Conservation (phyloP, 495 filamentous ascomycete genomes). For the Podospora australis region DNA sequence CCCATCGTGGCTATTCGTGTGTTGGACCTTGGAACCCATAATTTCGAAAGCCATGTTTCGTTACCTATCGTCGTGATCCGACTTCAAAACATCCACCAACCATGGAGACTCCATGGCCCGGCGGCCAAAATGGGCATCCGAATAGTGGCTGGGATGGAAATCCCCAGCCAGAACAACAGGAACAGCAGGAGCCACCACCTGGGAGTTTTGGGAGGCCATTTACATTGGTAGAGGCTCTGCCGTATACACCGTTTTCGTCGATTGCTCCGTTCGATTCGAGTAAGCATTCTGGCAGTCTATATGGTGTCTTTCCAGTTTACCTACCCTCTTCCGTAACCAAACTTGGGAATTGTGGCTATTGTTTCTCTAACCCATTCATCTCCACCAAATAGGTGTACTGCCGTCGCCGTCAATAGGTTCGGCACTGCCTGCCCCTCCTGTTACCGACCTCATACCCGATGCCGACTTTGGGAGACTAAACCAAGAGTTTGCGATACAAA, state of each 20-base stretch:
- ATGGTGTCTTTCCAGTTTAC: neutral
- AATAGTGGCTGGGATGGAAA: neutral
- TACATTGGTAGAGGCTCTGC: slow-evolving; percentile 75
- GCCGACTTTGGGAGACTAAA: slow-evolving; percentile 46
- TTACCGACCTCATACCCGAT: slow-evolving; percentile 37
- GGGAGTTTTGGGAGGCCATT: slow-evolving; percentile 29
- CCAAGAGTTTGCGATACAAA: slow-evolving; percentile 37
- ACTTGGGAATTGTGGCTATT: neutral
- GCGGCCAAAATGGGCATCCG: slow-evolving; percentile 17
- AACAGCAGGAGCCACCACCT: neutral
- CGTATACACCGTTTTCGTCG: slow-evolving; percentile 86
- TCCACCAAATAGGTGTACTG: slow-evolving; percentile 50
- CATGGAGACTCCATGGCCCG: slow-evolving; percentile 32
- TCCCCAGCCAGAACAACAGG: neutral
- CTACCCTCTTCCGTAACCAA: neutral
- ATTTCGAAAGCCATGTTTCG: neutral
- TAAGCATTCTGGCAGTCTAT: slow-evolving; percentile 28
- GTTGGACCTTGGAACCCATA: too few relatives aligned
- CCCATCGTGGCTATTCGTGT: too few relatives aligned
- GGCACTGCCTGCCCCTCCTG: slow-evolving; percentile 41
- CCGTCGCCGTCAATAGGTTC: slow-evolving; percentile 58
- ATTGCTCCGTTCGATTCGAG: slow-evolving; percentile 81
- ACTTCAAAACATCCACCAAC: slow-evolving; percentile 6
- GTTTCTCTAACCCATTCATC: slow-evolving; percentile 6
- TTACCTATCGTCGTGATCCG: slow-evolving; percentile 17